Evolutionary conservation across 129 eudicot species (phyloP).

Genomic region (Daucus carota): DH1_v3.0 NC_030381.2:44929001-44929500

Average conservation of each 20-base stretch:
- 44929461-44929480: too few species aligned
- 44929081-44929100: neutral
- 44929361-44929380: neutral
- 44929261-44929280: conserved; percentile 80
- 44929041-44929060: neutral
- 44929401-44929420: too few species aligned
- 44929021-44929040: neutral
- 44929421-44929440: too few species aligned
- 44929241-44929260: conserved; percentile 81
- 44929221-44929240: conserved; percentile 78
- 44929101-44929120: neutral
- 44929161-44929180: conserved; percentile 72
- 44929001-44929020: neutral
- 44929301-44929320: neutral
- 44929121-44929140: neutral
- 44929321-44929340: neutral
- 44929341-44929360: neutral
- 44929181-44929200: conserved; percentile 80
- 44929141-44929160: conserved; percentile 3
- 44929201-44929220: conserved; percentile 80
- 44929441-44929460: too few species aligned
- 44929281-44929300: neutral
- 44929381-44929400: neutral
- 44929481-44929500: too few species aligned
- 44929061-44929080: neutral